Conservation (phyloP, 768 basidiomycete genomes). For the Boletus vinaceobasis region DNA sequence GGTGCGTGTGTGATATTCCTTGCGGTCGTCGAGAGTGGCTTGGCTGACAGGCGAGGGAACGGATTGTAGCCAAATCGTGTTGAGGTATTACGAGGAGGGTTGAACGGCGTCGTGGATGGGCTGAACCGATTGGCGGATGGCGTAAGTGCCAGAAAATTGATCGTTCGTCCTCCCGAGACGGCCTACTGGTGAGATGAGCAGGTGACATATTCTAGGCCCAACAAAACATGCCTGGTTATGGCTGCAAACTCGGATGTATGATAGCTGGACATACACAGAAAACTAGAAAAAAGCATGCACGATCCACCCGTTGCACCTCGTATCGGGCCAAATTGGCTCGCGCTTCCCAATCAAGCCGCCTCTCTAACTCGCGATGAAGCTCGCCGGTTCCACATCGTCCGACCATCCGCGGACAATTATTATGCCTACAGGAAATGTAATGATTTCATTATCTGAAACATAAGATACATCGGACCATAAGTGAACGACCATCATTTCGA, state of each 20-base stretch:
- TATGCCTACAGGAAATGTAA: too few species aligned
- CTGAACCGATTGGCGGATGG: constrained; percentile 30
- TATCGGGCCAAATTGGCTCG: too few species aligned
- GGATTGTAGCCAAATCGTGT: constrained; percentile 33
- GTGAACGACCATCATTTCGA: too few species aligned
- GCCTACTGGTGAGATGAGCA: background rate
- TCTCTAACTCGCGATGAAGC: too few species aligned
- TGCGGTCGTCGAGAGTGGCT: background rate
- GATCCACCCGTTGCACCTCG: background rate
- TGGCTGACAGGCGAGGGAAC: background rate
- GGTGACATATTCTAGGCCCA: background rate
- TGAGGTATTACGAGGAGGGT: constrained; percentile 36
- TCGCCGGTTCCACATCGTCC: too few species aligned
- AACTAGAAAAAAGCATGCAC: background rate
- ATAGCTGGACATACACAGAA: background rate
- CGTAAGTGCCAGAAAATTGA: constrained; percentile 38
- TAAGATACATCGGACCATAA: too few species aligned
- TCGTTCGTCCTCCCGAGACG: constrained; percentile 22
- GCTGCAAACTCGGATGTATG: background rate
- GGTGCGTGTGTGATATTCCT: constrained; percentile 5
- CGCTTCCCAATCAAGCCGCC: too few species aligned
- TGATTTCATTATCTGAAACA: too few species aligned
- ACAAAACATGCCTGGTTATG: background rate
- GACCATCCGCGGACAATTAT: too few species aligned
- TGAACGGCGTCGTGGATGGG: constrained; percentile 33